Conservation (phyloP, 768 basidiomycete species). For the Suillus luteus region DNA sequence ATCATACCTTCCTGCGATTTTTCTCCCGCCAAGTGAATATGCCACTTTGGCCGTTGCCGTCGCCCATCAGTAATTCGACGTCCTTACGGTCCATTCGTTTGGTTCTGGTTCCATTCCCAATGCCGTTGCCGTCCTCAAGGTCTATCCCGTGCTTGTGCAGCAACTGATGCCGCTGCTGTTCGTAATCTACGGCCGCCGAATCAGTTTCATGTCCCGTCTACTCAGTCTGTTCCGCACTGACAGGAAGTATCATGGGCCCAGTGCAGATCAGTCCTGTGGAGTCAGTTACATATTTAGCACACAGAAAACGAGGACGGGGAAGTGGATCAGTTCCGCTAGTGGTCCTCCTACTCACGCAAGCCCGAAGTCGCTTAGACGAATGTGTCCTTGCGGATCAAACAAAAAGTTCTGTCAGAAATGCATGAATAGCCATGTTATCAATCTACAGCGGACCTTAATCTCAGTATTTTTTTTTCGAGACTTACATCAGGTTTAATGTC, state of each 20-base stretch:
- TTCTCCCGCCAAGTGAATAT: conserved; percentile 96
- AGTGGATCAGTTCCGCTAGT: conserved; percentile 25
- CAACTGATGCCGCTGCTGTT: conserved; percentile 87
- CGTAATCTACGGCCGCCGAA: conserved; percentile 66
- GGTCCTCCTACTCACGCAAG: conserved; percentile 70
- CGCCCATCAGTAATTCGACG: conserved; percentile 82
- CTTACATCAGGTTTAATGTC: conserved; percentile 95
- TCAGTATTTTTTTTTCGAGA: conserved; percentile 25
- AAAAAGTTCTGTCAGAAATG: conserved; percentile 78
- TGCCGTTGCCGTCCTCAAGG: conserved; percentile 74
- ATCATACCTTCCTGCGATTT: conserved; percentile 81
- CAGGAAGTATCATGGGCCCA: conserved; percentile 97
- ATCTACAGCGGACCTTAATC: conserved; percentile 30
- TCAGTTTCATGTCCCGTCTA: conserved; percentile 19
- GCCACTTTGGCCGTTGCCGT: conserved; percentile 77
- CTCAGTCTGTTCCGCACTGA: conserved; percentile 34
- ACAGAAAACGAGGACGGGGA: conserved; percentile 11
- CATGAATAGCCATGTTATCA: conserved; percentile 27
- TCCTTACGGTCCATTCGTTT: conserved; percentile 81
- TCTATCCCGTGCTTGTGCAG: conserved; percentile 94
- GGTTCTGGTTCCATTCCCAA: conserved; percentile 69
- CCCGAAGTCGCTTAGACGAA: conserved; percentile 94
- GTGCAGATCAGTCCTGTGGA: conserved; percentile 80
- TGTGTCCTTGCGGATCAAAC: conserved; percentile 91
- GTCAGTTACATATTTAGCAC: conserved; percentile 24